Base-by-base conservation (phyloP, 2,329 filamentous ascomycete genomes). In the Apiospora aurea region DNA sequence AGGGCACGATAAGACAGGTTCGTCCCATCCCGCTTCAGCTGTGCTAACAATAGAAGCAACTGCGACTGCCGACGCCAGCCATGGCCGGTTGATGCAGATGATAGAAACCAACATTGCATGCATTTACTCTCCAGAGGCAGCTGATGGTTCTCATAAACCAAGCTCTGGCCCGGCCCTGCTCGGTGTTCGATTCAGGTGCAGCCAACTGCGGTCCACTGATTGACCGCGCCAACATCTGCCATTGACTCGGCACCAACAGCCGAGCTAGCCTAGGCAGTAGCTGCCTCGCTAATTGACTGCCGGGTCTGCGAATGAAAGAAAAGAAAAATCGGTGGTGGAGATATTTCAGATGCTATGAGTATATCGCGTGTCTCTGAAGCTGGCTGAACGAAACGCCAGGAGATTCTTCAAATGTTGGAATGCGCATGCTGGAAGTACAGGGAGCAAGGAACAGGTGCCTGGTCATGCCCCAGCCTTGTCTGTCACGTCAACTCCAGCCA, bases 241-340 rank as follows among this genome's bases (percentile, higher is more conserved):
- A 64, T 64, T 64, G 57, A 64, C 57, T 64, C 57, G 57, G 57
- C 57, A 64, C 18, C 18, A 64, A 41, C 18, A 14, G 57, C 57
- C 57, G 57, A 64, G 41, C 57, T 64, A 24, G 29, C 29, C 34
- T 24, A 64, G 29, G 49, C 13, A 26, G 41, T 64, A 21, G 16
- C 57, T n/a, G 21, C 53, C 21, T 51, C 7, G 6, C 5, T 21
- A 41, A 61, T 34, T 13, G 6, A 34, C 51, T 57, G 26, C 51
- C 26, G 7, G 51, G 14, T 34, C 51, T 57, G 24, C 34, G 34
- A 38, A 1, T 4, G 34, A 38, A 38, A 38, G 7, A 14, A 34
- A 4, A 29, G 41, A 53, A 53, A 57, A 18, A 0, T 57, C 14
- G 51, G 14, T 21, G 8, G 34, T 57, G 51, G 34, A 57, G 51